Percentiles rank a stretch among this genome's conserved stretches.
These are phyloP conservation scores for Heterobasidion annosum DNA, from an alignment of 1,284 basidiomycete genomes.

Conservation along the genomic window DNA sequence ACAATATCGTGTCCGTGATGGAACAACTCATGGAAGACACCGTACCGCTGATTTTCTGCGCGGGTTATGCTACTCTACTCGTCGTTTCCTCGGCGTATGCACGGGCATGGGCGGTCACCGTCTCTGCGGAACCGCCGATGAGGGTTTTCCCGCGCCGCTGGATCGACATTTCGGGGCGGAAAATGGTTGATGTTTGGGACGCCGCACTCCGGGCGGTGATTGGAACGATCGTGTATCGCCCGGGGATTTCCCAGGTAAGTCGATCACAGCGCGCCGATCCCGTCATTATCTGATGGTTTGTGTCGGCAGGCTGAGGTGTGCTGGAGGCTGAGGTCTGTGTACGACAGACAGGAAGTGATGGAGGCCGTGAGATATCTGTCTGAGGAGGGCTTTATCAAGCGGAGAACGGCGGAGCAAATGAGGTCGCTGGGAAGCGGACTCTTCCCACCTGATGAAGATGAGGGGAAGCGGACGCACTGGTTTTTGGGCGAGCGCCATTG, in stretches of 20 bases:
- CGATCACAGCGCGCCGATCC: neutral
- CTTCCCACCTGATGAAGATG: conserved; percentile 33
- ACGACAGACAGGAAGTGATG: conserved; percentile 68
- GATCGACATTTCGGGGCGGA: conserved; percentile 62
- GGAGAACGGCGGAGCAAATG: conserved; percentile 17
- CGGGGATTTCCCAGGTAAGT: conserved; percentile 67
- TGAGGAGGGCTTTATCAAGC: conserved; percentile 36
- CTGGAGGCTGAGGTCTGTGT: conserved; percentile 55
- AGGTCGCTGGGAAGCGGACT: conserved; percentile 4
- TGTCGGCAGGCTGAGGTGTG: conserved; percentile 49
- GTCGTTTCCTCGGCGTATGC: conserved; percentile 41
- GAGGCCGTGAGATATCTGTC: conserved; percentile 54
- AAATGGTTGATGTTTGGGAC: conserved; percentile 58
- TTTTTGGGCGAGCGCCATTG: conserved; percentile 36
- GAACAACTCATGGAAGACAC: conserved; percentile 34
- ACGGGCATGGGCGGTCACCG: conserved; percentile 48
- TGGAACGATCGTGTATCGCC: conserved; percentile 55
- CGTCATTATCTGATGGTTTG: neutral
- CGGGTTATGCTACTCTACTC: conserved; percentile 48
- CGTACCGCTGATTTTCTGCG: conserved; percentile 56
- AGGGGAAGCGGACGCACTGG: conserved; percentile 40
- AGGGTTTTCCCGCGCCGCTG: conserved; percentile 63
- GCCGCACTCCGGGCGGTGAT: conserved; percentile 60
- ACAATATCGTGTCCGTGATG: conserved; percentile 16
- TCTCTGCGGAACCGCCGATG: conserved; percentile 34